Base-by-base conservation (phyloP, 305 asterid genomes). In the Solanum hybrid region DNA sequence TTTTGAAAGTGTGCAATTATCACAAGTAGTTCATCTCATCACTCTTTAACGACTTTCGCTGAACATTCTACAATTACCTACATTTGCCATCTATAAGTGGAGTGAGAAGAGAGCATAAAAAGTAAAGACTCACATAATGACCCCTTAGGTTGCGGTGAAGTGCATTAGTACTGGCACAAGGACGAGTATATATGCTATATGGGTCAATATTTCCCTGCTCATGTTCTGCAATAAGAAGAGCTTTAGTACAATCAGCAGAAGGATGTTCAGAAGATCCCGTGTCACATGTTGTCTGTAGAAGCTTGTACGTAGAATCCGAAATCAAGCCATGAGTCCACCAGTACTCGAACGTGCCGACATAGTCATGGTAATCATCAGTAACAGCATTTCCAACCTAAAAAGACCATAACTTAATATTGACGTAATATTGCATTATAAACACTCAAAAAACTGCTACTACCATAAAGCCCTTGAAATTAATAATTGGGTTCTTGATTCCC, bases 251-350 rank as follows among this genome's bases (percentile, higher is more conserved):
- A 33, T 92, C 98, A 37, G 86, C 86, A 27, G 99, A 91, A 76
- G 99, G 99, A 91, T 97, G 99, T 45, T 96, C 93, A 79, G 98
- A 88, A 37, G 99, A 96, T 84, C 97, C 98, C 70, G 89, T 41
- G 82, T 94, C 95, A 90, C 99, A 97, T 4, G 94, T 89, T 86
- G 72, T 33, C 39, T 91, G 90, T 38, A 97, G 96, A 91, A 31
- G 32, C 90, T 93, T 95, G 92, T 96, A 97, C 7, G 99, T 96
- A 29, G 98, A 95, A 91, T 97, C 99, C 10, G 99, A 97, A 87
- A 97, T 96, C 39, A 97, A 93, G 89, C 99, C 99, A 89, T 96
- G 98, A 6, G 98, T 97, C 99, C 99, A 97, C 99, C 99, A 97
- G 91, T 96, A 97, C 93, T 97, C 98, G 33, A 97, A 97, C 11